A percentile compares a stretch with the other conserved stretches of the same genome.
These are phyloP conservation scores for Lactarius deliciosus DNA, from an alignment of 768 basidiomycete species.

Conservation along the genomic window DNA sequence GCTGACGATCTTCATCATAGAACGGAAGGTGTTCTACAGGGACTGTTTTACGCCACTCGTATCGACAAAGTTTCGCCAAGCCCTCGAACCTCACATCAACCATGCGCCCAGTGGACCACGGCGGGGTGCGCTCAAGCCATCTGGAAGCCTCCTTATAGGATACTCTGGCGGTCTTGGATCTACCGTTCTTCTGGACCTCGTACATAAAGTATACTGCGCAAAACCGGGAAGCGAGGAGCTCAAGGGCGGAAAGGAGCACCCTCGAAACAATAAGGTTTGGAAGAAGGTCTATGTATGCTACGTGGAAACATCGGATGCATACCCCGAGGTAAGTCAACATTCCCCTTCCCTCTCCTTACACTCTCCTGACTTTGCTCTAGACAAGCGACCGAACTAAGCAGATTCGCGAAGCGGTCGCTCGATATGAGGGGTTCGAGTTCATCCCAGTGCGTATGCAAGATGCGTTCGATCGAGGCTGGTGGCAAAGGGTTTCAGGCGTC, in stretches of 20 bases:
- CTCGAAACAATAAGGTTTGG: conserved; percentile 63
- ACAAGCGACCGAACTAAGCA: conserved; percentile 55
- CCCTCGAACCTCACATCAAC: conserved; percentile 65
- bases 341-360: not conserved
- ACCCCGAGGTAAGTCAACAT: conserved; percentile 52
- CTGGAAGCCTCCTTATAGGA: conserved; percentile 65
- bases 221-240: conserved; percentile 32
- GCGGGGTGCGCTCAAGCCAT: conserved; percentile 60
- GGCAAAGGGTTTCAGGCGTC: conserved; percentile 47
- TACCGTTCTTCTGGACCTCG: conserved; percentile 66
- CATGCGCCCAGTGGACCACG: conserved; percentile 52
- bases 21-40: conserved; percentile 36
- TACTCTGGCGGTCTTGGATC: conserved; percentile 83
- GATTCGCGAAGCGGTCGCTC: conserved; percentile 45
- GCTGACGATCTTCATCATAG: conserved; percentile 1
- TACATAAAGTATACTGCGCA: conserved; percentile 58
- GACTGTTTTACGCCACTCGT: conserved; percentile 67
- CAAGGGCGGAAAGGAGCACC: conserved; percentile 67
- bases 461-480: conserved; percentile 71
- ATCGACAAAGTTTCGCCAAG: conserved; percentile 59
- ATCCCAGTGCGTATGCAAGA: conserved; percentile 67
- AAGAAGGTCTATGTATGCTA: conserved; percentile 61
- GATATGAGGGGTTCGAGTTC: conserved; percentile 56
- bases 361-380: conserved; percentile 37
- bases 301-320: conserved; percentile 64